These are phyloP conservation scores for Myriosclerotinia scirpicola DNA, from an alignment of 2,329 filamentous ascomycete genomes.

Conservation along the genomic window DNA sequence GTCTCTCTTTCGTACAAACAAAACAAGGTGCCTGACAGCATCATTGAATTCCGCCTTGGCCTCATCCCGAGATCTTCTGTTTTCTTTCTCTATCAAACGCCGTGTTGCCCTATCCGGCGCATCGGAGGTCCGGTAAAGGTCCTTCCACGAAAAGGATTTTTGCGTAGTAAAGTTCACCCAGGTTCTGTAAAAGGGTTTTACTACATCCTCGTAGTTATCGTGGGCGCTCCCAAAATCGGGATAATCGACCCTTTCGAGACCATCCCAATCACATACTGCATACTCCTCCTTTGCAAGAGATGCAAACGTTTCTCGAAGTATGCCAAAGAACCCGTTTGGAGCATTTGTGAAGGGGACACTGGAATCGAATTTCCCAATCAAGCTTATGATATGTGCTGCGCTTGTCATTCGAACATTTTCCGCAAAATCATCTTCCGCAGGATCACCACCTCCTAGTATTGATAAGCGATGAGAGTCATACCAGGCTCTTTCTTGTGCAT, in stretches of 20 bases:
- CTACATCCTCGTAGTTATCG: slow-evolving; percentile 73
- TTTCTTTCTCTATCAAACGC: slow-evolving; percentile 92
- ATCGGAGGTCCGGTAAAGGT: slow-evolving; percentile 78
- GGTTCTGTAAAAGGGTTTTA: slow-evolving; percentile 74
- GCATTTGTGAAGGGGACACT: slow-evolving; percentile 78
- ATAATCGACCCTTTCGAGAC: slow-evolving; percentile 62
- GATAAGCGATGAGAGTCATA: slow-evolving; percentile 92
- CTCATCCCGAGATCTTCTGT: slow-evolving; percentile 79
- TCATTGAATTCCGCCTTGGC: slow-evolving; percentile 89
- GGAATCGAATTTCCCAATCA: slow-evolving; percentile 79
- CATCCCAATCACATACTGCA: slow-evolving; percentile 69
- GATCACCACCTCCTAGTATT: slow-evolving; percentile 59
- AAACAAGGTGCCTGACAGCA: slow-evolving; percentile 79
- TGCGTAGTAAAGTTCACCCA: slow-evolving; percentile 82
- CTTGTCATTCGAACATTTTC: slow-evolving; percentile 75
- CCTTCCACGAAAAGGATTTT: slow-evolving; percentile 88
- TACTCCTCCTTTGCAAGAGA: slow-evolving; percentile 79
- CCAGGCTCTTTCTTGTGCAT: slow-evolving; percentile 94
- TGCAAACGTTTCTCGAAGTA: slow-evolving; percentile 73
- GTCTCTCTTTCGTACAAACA: slow-evolving; percentile 88
- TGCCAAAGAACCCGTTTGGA: slow-evolving; percentile 80
- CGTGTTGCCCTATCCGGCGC: slow-evolving; percentile 82
- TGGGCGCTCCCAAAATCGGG: slow-evolving; percentile 79
- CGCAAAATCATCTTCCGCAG: slow-evolving; percentile 54
- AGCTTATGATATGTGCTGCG: slow-evolving; percentile 71